These are phyloP conservation scores for Capsicum baccatum DNA, from an alignment of 257 asterid genomes.

Conservation along the genomic window DNA sequence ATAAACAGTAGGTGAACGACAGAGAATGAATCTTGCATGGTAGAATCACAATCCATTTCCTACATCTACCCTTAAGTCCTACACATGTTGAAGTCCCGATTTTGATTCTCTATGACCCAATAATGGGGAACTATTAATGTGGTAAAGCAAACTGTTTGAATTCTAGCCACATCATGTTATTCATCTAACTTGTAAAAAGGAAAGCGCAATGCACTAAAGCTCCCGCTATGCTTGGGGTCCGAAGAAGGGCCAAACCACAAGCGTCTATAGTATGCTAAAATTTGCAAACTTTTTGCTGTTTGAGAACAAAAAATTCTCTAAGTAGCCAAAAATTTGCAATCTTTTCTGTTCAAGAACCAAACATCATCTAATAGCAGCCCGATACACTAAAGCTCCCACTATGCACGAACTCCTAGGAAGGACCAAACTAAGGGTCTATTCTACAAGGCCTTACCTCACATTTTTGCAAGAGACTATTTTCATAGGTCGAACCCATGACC, in stretches of 20 bases:
- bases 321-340: neutral
- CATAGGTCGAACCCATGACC: no score
- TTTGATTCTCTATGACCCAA: constrained; percentile 26
- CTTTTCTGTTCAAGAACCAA: no score
- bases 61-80: neutral
- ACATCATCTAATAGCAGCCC: no score
- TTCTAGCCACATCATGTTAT: neutral
- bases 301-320: neutral
- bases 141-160: neutral
- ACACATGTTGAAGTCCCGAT: neutral
- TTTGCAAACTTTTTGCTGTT: neutral
- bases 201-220: no score
- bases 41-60: constrained; percentile 8
- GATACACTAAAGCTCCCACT: no score
- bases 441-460: no score
- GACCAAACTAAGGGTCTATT: no score
- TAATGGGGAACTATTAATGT: neutral
- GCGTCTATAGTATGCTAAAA: neutral
- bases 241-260: no score
- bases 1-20: neutral
- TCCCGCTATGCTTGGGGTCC: no score
- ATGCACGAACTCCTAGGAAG: no score
- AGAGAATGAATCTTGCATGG: neutral
- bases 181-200: neutral
- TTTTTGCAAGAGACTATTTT: no score